These are phyloP conservation scores for Camelina neglecta DNA, from an alignment of 345 rosid species.

Conservation along the genomic window DNA sequence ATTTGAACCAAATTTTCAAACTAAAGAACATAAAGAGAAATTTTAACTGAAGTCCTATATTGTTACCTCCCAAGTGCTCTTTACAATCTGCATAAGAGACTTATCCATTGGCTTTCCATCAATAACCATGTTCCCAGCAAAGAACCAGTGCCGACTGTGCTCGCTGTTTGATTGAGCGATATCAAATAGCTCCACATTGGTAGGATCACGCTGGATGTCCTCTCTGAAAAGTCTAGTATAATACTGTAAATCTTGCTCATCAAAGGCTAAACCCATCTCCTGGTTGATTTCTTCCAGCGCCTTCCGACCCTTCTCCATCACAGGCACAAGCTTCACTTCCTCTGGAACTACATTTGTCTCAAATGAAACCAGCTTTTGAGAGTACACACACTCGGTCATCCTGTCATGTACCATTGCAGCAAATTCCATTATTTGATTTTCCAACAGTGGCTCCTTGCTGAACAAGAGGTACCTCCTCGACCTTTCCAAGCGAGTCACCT, in stretches of 20 bases:
- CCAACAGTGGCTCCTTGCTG: constrained; percentile 60
- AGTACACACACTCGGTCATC: constrained; percentile 87
- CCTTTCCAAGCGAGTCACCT: constrained; percentile 83
- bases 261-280: constrained; percentile 93
- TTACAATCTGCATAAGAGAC: constrained; percentile 94
- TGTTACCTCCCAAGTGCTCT: constrained; percentile 85
- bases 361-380: constrained; percentile 63
- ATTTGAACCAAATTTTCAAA: not conserved
- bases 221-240: constrained; percentile 76
- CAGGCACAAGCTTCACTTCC: constrained; percentile 71
- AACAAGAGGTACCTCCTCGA: constrained; percentile 81
- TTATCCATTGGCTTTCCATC: constrained; percentile 80
- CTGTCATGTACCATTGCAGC: constrained; percentile 86
- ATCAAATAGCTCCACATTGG: constrained; percentile 92
- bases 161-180: constrained; percentile 96
- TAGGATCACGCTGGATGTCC: constrained; percentile 78
- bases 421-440: constrained; percentile 64
- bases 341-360: constrained; percentile 73
- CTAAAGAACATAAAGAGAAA: not conserved
- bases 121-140: constrained; percentile 82
- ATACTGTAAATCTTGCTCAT: constrained; percentile 92
- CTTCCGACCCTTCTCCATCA: constrained; percentile 83
- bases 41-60: constrained; percentile 50
- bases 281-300: constrained; percentile 91
- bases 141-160: constrained; percentile 97